A percentile compares a stretch with the other conserved stretches of the same genome.
These are phyloP conservation scores for Takashimella koratensis DNA, from an alignment of 1,284 basidiomycete species.

Conservation along the genomic window DNA sequence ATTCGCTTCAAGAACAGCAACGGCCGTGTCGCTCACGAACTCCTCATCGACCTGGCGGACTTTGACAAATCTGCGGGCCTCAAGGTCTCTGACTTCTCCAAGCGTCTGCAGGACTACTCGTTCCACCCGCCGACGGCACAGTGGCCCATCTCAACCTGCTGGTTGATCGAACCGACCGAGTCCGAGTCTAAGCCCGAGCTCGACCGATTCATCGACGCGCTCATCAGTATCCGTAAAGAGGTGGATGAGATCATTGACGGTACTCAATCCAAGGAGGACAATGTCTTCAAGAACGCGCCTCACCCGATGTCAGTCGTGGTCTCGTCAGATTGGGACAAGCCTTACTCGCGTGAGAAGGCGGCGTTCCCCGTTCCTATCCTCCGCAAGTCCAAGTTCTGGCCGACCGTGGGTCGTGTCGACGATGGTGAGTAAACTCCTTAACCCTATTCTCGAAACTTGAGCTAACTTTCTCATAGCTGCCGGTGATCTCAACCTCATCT, in stretches of 20 bases:
- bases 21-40: conserved; percentile 89
- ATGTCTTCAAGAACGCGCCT: conserved; percentile 89
- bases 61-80: conserved; percentile 84
- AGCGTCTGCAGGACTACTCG: conserved; percentile 64
- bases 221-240: conserved; percentile 91
- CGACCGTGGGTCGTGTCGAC: conserved; percentile 80
- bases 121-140: conserved; percentile 48
- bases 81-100: conserved; percentile 93
- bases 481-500: conserved; percentile 53
- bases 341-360: conserved; percentile 79
- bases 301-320: conserved; percentile 77
- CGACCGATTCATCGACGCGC: conserved; percentile 91
- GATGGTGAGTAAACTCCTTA: conserved; percentile 70
- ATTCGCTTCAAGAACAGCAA: conserved; percentile 87
- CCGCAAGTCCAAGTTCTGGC: conserved; percentile 88
- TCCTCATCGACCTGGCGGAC: conserved; percentile 90
- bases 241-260: conserved; percentile 82
- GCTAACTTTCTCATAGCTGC: conserved; percentile 28
- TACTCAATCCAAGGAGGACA: conserved; percentile 72
- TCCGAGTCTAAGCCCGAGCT: conserved; percentile 87
- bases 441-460: background rate
- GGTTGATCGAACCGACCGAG: conserved; percentile 88
- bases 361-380: conserved; percentile 78
- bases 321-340: conserved; percentile 77
- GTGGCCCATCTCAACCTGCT: conserved; percentile 84